Conservation (phyloP, 2,329 filamentous ascomycete genomes). For the Aspergillus sp. region DNA sequence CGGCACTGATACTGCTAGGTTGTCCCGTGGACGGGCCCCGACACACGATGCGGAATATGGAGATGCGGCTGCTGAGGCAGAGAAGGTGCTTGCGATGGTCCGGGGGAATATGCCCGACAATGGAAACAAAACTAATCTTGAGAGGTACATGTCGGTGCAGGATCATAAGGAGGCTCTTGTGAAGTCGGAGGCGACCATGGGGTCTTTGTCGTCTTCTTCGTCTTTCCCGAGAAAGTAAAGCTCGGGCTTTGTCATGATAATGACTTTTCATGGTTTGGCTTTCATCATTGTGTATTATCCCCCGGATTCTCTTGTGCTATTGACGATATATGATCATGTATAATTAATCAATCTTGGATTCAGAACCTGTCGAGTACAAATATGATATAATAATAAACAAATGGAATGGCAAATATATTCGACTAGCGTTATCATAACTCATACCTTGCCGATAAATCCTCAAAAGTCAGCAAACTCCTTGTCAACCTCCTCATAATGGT, state of each 20-base stretch:
- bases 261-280: background rate
- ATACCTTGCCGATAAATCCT: background rate
- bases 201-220: background rate
- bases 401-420: background rate
- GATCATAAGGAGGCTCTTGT: background rate
- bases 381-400: background rate
- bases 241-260: background rate
- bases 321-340: background rate
- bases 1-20: slow-evolving; percentile 1
- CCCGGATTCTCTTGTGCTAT: background rate
- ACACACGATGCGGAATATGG: background rate
- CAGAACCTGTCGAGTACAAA: background rate
- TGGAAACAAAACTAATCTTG: background rate
- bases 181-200: background rate
- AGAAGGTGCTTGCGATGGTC: background rate
- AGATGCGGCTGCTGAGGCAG: background rate
- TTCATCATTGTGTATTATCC: background rate
- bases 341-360: too few relatives aligned
- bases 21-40: background rate
- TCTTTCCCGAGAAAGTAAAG: background rate
- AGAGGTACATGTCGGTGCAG: too few relatives aligned
- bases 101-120: background rate
- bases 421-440: background rate
- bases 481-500: slow-evolving; percentile 79
- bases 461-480: slow-evolving; percentile 57